These are phyloP conservation scores for Parathielavia hyrcaniae DNA, from an alignment of 495 filamentous ascomycete genomes.

Conservation along the genomic window DNA sequence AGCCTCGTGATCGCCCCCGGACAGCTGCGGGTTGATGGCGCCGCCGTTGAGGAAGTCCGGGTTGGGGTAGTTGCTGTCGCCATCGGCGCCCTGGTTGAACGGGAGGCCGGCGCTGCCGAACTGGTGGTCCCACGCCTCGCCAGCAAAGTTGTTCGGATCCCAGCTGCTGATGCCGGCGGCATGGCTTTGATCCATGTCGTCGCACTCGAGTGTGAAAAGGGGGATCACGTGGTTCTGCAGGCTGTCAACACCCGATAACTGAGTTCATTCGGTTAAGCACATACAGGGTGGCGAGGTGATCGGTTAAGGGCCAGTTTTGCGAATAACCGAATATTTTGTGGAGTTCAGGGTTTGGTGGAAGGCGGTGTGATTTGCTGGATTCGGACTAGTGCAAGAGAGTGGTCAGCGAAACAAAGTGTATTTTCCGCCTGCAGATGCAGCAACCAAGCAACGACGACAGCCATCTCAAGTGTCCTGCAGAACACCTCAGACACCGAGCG, in stretches of 20 bases:
- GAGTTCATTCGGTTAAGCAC: slow-evolving; percentile 6
- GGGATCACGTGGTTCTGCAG: slow-evolving; percentile 17
- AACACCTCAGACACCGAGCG: slow-evolving; percentile 2
- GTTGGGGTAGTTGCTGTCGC: slow-evolving; percentile 21
- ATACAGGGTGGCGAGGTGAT: slow-evolving; percentile 7
- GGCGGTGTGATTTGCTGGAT: slow-evolving; percentile 5
- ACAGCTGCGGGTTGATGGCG: slow-evolving; percentile 21
- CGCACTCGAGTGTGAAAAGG: slow-evolving; percentile 13
- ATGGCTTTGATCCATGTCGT: slow-evolving; percentile 28
- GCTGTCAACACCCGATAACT: slow-evolving; percentile 6
- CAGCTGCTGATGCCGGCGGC: slow-evolving; percentile 21
- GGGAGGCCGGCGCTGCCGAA: slow-evolving; percentile 8
- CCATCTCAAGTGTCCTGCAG: neutral
- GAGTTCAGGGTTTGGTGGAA: neutral
- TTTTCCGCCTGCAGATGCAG: neutral
- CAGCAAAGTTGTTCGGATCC: slow-evolving; percentile 23
- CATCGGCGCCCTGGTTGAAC: slow-evolving; percentile 18
- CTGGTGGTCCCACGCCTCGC: slow-evolving; percentile 27
- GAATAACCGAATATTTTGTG: slow-evolving; percentile 2
- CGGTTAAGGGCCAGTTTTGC: neutral
- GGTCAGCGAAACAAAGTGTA: slow-evolving; percentile 7
- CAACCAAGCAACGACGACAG: neutral
- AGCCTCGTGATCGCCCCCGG: slow-evolving; percentile 18
- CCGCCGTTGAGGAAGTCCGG: slow-evolving; percentile 21
- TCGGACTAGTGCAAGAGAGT: slow-evolving; percentile 14